Evolutionary conservation across 768 basidiomycete species (phyloP).

Genomic region (Pulveroboletus sp.): DNA sequence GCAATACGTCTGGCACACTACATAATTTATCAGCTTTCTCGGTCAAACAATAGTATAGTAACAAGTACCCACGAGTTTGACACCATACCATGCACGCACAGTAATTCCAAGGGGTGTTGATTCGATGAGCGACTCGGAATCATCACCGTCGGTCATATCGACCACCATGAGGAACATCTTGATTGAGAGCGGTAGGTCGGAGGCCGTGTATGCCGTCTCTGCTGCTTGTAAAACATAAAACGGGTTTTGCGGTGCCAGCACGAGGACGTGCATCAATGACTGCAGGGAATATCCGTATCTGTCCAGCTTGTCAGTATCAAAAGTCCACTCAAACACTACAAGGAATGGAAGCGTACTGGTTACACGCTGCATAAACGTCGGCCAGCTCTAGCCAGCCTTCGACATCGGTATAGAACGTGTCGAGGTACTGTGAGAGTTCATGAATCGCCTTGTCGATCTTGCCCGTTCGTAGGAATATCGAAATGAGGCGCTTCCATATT

Average conservation of each 20-base stretch:
- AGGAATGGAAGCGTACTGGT: constrained; percentile 50
- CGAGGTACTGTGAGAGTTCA: constrained; percentile 68
- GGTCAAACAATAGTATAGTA: background rate
- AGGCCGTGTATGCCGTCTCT: constrained; percentile 80
- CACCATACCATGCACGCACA: constrained; percentile 77
- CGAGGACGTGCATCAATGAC: constrained; percentile 73
- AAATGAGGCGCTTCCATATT: constrained; percentile 77
- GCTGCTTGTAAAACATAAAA: constrained; percentile 81
- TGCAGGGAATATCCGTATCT: constrained; percentile 74
- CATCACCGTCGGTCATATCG: constrained; percentile 70
- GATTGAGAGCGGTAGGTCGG: constrained; percentile 69
- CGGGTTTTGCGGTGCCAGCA: constrained; percentile 82
- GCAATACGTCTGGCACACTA: constrained; percentile 61
- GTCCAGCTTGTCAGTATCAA: background rate
- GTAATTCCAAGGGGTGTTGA: constrained; percentile 47
- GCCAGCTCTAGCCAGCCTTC: constrained; percentile 88
- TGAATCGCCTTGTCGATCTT: constrained; percentile 62
- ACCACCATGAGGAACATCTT: constrained; percentile 75
- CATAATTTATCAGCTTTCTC: background rate
- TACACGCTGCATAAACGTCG: constrained; percentile 68
- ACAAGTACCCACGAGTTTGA: constrained; percentile 60
- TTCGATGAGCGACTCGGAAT: constrained; percentile 46
- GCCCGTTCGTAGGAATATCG: constrained; percentile 60
- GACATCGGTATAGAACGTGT: constrained; percentile 84
- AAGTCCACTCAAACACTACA: background rate